Percentiles rank a stretch among this genome's conserved stretches.
These are phyloP conservation scores for Fraxinus velutina DNA, from an alignment of 305 asterid species.

Conservation along the genomic window DNA sequence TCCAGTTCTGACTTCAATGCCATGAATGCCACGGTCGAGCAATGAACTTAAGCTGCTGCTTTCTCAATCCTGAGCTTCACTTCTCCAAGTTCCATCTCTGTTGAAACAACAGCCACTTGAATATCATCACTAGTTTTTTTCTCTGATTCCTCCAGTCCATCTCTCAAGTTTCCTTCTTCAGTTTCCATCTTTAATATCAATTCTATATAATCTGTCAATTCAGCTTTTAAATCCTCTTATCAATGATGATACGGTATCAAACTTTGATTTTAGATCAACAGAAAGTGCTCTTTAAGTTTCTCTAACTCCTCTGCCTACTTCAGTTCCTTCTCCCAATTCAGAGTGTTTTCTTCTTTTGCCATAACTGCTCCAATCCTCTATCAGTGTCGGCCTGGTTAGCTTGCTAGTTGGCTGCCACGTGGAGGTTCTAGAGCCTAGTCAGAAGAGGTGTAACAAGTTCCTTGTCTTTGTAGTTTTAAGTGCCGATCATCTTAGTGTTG, in stretches of 20 bases:
- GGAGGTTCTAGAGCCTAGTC: too few relatives aligned
- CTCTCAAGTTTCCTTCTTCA: conserved; percentile 23
- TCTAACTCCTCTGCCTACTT: conserved; percentile 25
- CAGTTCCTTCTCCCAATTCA: conserved; percentile 69
- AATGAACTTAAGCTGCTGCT: conserved; percentile 49
- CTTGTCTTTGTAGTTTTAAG: too few relatives aligned
- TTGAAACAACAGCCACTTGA: conserved; percentile 45
- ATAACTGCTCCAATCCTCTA: conserved; percentile 56
- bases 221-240: conserved; percentile 56
- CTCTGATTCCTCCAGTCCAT: conserved; percentile 33
- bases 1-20: conserved; percentile 32
- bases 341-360: conserved; percentile 69
- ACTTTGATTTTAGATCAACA: conserved; percentile 56
- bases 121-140: conserved; percentile 50
- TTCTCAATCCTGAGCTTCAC: conserved; percentile 59
- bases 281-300: conserved; percentile 49
- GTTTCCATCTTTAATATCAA: conserved; percentile 35
- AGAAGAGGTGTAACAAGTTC: too few relatives aligned
- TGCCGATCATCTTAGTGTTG: too few relatives aligned
- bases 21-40: conserved; percentile 55
- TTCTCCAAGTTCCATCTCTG: conserved; percentile 66
- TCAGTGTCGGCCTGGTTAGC: too few relatives aligned
- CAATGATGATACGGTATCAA: conserved; percentile 48
- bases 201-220: conserved; percentile 79
- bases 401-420: too few relatives aligned